A percentile compares a stretch with the other conserved stretches of the same genome.
Conservation (phyloP, 257 asterid species). For the Coffea canephora region DNA sequence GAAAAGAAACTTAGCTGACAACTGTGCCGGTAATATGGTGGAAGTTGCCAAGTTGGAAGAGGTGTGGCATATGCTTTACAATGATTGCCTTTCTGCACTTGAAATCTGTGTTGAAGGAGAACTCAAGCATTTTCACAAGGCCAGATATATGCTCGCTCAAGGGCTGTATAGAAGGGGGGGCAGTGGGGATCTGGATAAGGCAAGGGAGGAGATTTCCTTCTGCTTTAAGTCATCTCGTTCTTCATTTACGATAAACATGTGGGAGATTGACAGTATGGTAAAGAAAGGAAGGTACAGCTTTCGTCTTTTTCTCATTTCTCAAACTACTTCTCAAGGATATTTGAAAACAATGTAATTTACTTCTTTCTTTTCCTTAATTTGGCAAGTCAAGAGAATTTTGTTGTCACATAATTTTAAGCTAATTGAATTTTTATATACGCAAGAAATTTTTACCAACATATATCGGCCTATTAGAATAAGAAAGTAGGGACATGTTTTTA, state of each 20-base stretch:
- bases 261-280: conserved; percentile 98
- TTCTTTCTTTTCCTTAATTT: neutral
- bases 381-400: neutral
- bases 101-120: conserved; percentile 96
- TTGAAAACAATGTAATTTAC: neutral
- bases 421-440: neutral
- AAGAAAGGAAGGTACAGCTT: conserved; percentile 80
- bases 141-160: conserved; percentile 93
- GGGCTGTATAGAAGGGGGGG: conserved; percentile 77
- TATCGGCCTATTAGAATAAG: neutral
- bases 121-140: conserved; percentile 97
- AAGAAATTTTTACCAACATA: neutral
- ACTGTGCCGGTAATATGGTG: conserved; percentile 23
- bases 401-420: neutral
- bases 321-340: conserved; percentile 11
- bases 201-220: conserved; percentile 95
- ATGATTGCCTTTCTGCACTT: conserved; percentile 88
- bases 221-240: conserved; percentile 96
- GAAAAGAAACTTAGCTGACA: conserved; percentile 35
- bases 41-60: conserved; percentile 43
- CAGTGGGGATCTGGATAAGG: conserved; percentile 77
- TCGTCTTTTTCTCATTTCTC: conserved; percentile 9
- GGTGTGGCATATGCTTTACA: conserved; percentile 77
- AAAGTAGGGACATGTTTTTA: neutral
- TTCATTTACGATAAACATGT: conserved; percentile 90